A percentile compares a stretch with the other conserved stretches of the same genome.
These are phyloP conservation scores for Penicillium sp. DNA, from an alignment of 2,329 filamentous ascomycete genomes.

Conservation along the genomic window DNA sequence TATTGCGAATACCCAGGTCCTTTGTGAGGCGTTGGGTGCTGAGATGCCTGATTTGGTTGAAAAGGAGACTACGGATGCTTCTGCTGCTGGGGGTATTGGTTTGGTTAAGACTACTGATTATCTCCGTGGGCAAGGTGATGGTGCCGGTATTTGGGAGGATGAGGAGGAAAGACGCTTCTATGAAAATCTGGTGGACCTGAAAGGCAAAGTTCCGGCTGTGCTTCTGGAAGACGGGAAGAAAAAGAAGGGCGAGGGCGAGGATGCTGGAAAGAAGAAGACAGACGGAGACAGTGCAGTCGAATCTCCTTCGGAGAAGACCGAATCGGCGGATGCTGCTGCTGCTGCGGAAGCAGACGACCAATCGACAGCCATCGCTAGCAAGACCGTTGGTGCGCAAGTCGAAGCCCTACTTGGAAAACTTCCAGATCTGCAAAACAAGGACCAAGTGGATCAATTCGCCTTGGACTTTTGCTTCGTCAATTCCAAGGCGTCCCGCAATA, in stretches of 20 bases:
- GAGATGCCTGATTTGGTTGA: conserved; percentile 95
- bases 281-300: conserved; percentile 53
- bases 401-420: conserved; percentile 85
- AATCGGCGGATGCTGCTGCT: conserved; percentile 36
- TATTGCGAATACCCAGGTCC: conserved; percentile 83
- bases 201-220: conserved; percentile 92
- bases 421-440: conserved; percentile 90
- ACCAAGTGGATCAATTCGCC: conserved; percentile 86
- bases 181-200: conserved; percentile 92
- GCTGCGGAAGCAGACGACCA: conserved; percentile 71
- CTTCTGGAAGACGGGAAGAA: conserved; percentile 93
- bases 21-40: conserved; percentile 83
- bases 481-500: conserved; percentile 95
- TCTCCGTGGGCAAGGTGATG: conserved; percentile 84
- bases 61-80: conserved; percentile 69
- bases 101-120: conserved; percentile 94
- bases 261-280: conserved; percentile 77
- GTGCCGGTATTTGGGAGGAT: conserved; percentile 96
- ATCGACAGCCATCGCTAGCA: conserved; percentile 94
- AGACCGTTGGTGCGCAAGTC: conserved; percentile 95
- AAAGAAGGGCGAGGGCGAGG: conserved; percentile 82
- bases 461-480: conserved; percentile 98
- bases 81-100: conserved; percentile 78
- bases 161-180: conserved; percentile 98
- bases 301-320: conserved; percentile 48